A percentile compares a stretch with the other conserved stretches of the same genome.
These are phyloP conservation scores for Sporothrix sp. DNA, from an alignment of 2,329 filamentous ascomycete species.

Conservation along the genomic window DNA sequence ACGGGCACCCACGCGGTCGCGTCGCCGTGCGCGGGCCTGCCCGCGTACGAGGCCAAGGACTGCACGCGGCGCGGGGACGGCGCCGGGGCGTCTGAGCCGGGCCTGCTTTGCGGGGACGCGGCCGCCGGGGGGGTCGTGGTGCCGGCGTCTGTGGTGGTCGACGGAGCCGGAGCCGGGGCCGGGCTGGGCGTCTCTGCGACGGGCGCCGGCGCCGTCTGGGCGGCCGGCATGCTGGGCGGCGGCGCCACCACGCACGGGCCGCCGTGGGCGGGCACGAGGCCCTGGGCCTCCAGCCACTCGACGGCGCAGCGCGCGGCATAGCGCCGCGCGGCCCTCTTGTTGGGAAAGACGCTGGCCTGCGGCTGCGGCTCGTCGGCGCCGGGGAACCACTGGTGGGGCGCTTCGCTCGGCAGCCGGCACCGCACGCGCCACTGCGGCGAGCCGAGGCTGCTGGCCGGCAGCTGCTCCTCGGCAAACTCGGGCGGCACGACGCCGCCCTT, in stretches of 20 bases:
- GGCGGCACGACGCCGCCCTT: conserved; percentile 12
- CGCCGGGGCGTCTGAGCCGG: too few relatives aligned
- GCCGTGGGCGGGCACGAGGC: conserved; percentile 22
- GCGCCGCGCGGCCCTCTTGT: conserved; percentile 45
- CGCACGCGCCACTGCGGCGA: conserved; percentile 21
- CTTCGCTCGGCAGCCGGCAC: conserved; percentile 21
- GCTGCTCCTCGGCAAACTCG: conserved; percentile 19
- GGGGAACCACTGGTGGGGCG: conserved; percentile 20
- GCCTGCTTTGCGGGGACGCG: too few relatives aligned
- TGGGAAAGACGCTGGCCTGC: conserved; percentile 26
- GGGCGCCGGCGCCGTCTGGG: too few relatives aligned
- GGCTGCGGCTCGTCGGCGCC: conserved; percentile 21
- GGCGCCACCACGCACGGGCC: too few relatives aligned
- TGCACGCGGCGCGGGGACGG: not conserved
- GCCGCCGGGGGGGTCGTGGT: too few relatives aligned
- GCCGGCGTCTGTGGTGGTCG: not conserved
- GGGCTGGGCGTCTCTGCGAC: too few relatives aligned
- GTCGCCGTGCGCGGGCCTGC: not conserved
- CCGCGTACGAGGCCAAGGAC: conserved; percentile 10
- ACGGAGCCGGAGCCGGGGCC: not conserved
- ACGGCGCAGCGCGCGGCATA: conserved; percentile 42
- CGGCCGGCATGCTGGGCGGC: too few relatives aligned
- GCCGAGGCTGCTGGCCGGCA: not conserved
- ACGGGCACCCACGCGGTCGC: not conserved
- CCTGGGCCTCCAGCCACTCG: conserved; percentile 29